Evolutionary conservation across 257 asterid species (phyloP).

Genomic region (Ophiorrhiza pumila): DNA sequence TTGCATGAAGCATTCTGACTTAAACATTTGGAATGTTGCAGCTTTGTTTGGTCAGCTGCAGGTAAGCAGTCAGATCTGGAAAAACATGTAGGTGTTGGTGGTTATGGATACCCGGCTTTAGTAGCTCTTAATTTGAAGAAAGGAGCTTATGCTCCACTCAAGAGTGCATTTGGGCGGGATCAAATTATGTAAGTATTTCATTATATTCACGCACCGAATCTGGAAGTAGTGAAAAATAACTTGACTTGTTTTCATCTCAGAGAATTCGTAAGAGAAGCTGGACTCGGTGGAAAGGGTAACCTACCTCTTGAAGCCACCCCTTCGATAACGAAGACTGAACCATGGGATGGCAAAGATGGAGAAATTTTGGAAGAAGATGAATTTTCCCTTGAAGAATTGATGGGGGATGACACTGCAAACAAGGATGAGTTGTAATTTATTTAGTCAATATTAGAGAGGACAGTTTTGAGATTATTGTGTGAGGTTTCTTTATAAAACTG

Average conservation of each 20-base stretch:
- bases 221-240: not conserved
- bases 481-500: not conserved
- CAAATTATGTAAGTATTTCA: conserved; percentile 53
- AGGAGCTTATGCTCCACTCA: conserved; percentile 77
- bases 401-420: conserved; percentile 59
- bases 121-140: conserved; percentile 83
- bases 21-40: conserved; percentile 31
- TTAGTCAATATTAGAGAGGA: not conserved
- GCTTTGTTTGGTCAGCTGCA: conserved; percentile 89
- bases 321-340: conserved; percentile 51
- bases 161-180: conserved; percentile 73
- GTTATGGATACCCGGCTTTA: conserved; percentile 93
- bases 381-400: conserved; percentile 90
- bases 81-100: conserved; percentile 85
- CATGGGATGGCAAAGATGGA: conserved; percentile 97
- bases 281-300: conserved; percentile 82
- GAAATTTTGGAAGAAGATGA: conserved; percentile 86
- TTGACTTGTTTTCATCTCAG: conserved; percentile 30
- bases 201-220: not conserved
- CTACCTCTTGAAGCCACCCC: conserved; percentile 58
- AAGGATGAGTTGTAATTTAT: conserved; percentile 53
- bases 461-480: not conserved
- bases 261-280: conserved; percentile 81
- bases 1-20: not conserved
- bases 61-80: conserved; percentile 90